Evolutionary conservation across 352 stramenopile species (phyloP).

Genomic region (Phytophthora ramorum): DNA sequence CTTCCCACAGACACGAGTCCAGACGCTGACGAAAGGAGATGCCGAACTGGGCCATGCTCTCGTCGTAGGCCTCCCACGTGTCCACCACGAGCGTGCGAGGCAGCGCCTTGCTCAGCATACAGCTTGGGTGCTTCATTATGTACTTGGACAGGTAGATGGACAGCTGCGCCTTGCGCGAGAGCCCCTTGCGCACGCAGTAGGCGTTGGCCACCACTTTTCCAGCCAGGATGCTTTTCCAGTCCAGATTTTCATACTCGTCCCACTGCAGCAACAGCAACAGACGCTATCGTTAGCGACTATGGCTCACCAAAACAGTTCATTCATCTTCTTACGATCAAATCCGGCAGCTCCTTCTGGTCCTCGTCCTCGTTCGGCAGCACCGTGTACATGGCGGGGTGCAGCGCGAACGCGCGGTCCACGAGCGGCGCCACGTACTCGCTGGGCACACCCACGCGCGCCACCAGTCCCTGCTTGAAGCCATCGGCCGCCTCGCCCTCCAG

Average conservation of each 20-base stretch:
- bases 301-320: slow-evolving; percentile 15
- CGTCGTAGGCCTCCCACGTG: slow-evolving; percentile 75
- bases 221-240: slow-evolving; percentile 62
- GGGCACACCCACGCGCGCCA: slow-evolving; percentile 45
- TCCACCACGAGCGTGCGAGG: slow-evolving; percentile 70
- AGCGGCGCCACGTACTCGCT: slow-evolving; percentile 55
- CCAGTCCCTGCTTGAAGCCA: slow-evolving; percentile 39
- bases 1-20: slow-evolving; percentile 67
- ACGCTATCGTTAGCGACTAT: slow-evolving; percentile 12
- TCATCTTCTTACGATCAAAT: slow-evolving; percentile 45
- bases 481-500: slow-evolving; percentile 33
- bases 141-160: slow-evolving; percentile 76
- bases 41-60: slow-evolving; percentile 60
- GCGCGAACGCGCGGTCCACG: slow-evolving; percentile 51
- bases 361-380: slow-evolving; percentile 31
- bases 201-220: slow-evolving; percentile 66
- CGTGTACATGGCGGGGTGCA: slow-evolving; percentile 54
- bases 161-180: slow-evolving; percentile 77
- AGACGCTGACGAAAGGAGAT: slow-evolving; percentile 65
- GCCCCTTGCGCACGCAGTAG: slow-evolving; percentile 76
- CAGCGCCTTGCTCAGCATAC: slow-evolving; percentile 53
- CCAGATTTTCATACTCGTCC: slow-evolving; percentile 73
- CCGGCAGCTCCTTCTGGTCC: slow-evolving; percentile 16
- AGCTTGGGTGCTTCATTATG: slow-evolving; percentile 65
- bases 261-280: slow-evolving; percentile 41